Evolutionary conservation across 495 filamentous ascomycete genomes (phyloP).

Genomic region (Penicillium simplicissimum): DNA sequence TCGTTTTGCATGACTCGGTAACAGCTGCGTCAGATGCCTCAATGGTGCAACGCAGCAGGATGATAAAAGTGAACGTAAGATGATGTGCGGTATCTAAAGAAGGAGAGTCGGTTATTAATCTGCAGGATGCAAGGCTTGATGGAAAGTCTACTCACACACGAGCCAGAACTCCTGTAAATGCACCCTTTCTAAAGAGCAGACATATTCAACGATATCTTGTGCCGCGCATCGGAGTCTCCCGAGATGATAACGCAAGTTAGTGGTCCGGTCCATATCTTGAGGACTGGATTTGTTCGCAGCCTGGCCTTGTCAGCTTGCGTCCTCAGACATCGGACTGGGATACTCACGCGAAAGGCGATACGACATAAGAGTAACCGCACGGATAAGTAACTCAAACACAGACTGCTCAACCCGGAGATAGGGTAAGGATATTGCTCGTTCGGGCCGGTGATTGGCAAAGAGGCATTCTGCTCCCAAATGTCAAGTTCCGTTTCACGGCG

Average conservation of each 20-base stretch:
- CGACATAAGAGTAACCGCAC: slow-evolving; percentile 3
- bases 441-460: background rate
- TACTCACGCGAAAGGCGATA: slow-evolving; percentile 1
- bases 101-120: background rate
- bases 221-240: slow-evolving; percentile 2
- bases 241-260: background rate
- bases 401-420: background rate
- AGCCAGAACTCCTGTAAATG: slow-evolving; percentile 7
- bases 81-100: slow-evolving; percentile 4
- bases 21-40: background rate
- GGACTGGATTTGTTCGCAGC: background rate
- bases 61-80: slow-evolving; percentile 3
- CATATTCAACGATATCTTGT: slow-evolving; percentile 4
- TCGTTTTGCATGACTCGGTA: slow-evolving; percentile 1
- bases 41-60: slow-evolving; percentile 1
- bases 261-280: background rate
- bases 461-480: background rate
- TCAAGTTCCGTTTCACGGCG: slow-evolving; percentile 2
- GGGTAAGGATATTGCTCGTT: background rate
- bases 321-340: background rate
- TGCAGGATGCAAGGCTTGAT: background rate
- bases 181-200: slow-evolving; percentile 2
- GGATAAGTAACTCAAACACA: slow-evolving; percentile 2
- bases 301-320: background rate
- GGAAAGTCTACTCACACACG: background rate